Evolutionary conservation across 352 stramenopile species (phyloP).

Genomic region (Bremia lactucae): DNA sequence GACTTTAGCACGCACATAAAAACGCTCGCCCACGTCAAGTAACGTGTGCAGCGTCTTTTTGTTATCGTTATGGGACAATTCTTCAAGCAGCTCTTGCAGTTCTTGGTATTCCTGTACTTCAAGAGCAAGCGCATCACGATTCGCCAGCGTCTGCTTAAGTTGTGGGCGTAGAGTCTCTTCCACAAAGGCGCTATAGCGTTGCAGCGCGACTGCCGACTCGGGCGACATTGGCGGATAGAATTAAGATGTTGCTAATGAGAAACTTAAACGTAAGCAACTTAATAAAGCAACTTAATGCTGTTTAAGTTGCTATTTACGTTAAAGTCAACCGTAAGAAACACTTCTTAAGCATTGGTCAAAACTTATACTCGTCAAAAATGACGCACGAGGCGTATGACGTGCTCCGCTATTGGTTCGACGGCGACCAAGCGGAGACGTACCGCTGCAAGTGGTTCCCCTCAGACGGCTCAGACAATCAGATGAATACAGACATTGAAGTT

Average conservation of each 20-base stretch:
- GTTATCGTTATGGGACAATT: constrained; percentile 13
- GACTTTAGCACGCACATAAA: constrained; percentile 66
- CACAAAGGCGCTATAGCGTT: constrained; percentile 55
- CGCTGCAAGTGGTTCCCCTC: constrained; percentile 57
- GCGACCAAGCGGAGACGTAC: constrained; percentile 37
- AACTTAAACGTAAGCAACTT: too few species aligned
- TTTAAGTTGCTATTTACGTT: too few species aligned
- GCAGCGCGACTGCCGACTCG: constrained; percentile 25
- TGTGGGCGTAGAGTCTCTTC: constrained; percentile 62
- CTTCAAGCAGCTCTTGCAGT: constrained; percentile 33
- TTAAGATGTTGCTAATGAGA: too few species aligned
- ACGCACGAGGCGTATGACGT: constrained; percentile 21
- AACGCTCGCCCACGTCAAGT: constrained; percentile 61
- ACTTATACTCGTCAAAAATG: constrained; percentile 6
- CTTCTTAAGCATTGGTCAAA: constrained; percentile 12
- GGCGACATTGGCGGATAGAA: constrained; percentile 1
- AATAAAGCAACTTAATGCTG: too few species aligned
- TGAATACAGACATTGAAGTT: constrained; percentile 31
- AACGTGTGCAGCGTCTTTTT: constrained; percentile 28
- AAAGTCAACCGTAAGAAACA: too few species aligned
- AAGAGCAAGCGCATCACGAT: constrained; percentile 32
- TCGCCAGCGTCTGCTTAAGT: constrained; percentile 42
- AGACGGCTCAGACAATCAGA: constrained; percentile 37
- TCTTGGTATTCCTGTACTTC: constrained; percentile 65
- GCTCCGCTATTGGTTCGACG: constrained; percentile 55